Conservation (phyloP, 2,329 filamentous ascomycete genomes). For the Exserohilum rostratum region DNA sequence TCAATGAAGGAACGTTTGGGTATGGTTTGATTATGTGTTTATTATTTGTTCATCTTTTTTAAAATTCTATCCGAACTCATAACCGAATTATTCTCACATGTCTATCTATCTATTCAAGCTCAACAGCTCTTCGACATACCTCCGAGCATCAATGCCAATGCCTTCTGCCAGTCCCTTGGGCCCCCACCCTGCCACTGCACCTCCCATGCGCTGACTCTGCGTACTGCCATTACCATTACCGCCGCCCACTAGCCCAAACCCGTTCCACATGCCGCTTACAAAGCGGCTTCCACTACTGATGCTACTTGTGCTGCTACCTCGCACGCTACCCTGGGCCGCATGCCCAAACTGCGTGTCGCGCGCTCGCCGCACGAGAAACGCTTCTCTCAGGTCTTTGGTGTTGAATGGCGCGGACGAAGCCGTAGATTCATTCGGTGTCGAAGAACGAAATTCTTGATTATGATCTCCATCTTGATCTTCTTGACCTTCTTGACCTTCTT, state of each 20-base stretch:
- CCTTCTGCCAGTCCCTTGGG: constrained; percentile 70
- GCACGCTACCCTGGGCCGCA: no score
- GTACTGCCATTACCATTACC: background rate
- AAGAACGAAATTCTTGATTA: background rate
- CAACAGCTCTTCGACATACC: constrained; percentile 75
- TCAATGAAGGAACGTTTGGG: background rate
- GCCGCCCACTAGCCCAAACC: constrained; percentile 24
- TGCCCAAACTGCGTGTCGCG: constrained; percentile 31
- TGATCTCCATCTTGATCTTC: no score
- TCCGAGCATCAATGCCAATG: constrained; percentile 76
- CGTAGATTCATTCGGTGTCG: constrained; percentile 1
- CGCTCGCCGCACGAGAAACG: constrained; percentile 52
- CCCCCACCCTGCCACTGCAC: constrained; percentile 58
- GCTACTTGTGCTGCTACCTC: constrained; percentile 6
- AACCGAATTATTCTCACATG: no score
- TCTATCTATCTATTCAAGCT: constrained; percentile 57
- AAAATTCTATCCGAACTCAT: no score
- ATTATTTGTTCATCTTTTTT: background rate
- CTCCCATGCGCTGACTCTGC: constrained; percentile 43
- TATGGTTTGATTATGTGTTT: background rate
- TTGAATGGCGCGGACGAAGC: constrained; percentile 28
- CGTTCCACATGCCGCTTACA: constrained; percentile 44
- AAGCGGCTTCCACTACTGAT: constrained; percentile 27
- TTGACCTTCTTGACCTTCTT: no score
- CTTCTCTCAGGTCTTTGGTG: constrained; percentile 46